Base-by-base conservation (phyloP, 225 moss, liverwort and hornwort genomes). In the Antitrichia curtipendula region DNA sequence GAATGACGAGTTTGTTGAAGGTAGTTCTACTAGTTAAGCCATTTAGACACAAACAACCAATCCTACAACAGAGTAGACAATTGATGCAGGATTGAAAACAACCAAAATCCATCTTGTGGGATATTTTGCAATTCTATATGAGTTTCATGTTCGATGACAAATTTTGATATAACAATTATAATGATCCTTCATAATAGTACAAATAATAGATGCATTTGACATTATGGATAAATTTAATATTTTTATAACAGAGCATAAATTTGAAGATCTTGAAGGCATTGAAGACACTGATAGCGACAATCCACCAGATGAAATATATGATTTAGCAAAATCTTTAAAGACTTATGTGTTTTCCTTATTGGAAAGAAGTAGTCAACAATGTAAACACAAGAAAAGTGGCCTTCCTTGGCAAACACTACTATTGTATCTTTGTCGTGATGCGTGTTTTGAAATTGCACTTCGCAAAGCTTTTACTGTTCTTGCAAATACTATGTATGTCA, bases 371-470 rank as follows among this genome's bases (percentile, higher is more conserved):
- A 82, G 13, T 24, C 89, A 87, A 86, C 56, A 41, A 10, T 80
- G 80, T 18, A 54, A 81, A 36, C 29, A 83, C 3, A 84, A 88
- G 10, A 75, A 54, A 17, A 82, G 25, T 36, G 94, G 96, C 28
- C 92, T 98, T 78, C 94, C 94, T 9, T 95, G 94, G 95, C 91
- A 96, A 57, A 93, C 92, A 61, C 77, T 96, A 32, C 91, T 98
- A 32, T 88, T 98, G 69, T 96, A 98, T 85, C 91, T 96, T 65
- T 98, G 96, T 61, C 94, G 94, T 6, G 98, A 98, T 87, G 90
- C 84, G 17, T 85, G 90, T 58, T 82, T 65, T 82, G 92, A 96
- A 82, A 87, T 38, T 63, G 96, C 96, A 84, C 90, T 98, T 63
- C 59, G 89, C 25, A 98, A 98, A 89, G 96, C 93, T 58, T 98